These are phyloP conservation scores for Ormosia semicastrata DNA, from an alignment of 306 rosid species.

Conservation along the genomic window DNA sequence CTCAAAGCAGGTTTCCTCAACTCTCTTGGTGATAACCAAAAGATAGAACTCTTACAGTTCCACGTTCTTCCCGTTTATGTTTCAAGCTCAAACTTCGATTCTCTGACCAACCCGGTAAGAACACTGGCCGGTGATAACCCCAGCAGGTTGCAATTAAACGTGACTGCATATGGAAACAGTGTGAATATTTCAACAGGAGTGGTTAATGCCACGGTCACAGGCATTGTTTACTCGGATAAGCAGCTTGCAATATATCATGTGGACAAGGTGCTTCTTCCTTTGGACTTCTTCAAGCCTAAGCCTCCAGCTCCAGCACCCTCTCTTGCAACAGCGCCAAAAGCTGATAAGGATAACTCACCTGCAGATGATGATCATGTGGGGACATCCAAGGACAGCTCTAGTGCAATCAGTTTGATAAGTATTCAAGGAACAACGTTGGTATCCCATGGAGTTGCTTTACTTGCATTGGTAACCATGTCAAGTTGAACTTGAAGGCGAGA, in stretches of 20 bases:
- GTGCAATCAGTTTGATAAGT: not conserved
- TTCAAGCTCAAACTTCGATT: slow-evolving; percentile 49
- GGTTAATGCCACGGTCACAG: slow-evolving; percentile 48
- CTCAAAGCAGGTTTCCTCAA: slow-evolving; percentile 46
- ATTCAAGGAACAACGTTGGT: slow-evolving; percentile 16
- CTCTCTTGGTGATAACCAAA: slow-evolving; percentile 29
- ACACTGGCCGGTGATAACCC: slow-evolving; percentile 52
- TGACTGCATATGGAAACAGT: slow-evolving; percentile 43
- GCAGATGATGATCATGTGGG: not conserved
- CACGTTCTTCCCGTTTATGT: slow-evolving; percentile 45
- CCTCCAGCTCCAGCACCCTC: slow-evolving; percentile 37
- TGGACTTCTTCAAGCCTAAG: slow-evolving; percentile 41
- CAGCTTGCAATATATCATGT: slow-evolving; percentile 46
- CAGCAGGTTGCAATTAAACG: slow-evolving; percentile 40
- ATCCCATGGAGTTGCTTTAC: slow-evolving; percentile 21
- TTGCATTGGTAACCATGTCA: not conserved
- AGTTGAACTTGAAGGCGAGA: not conserved
- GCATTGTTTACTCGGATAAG: slow-evolving; percentile 41
- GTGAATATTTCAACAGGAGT: slow-evolving; percentile 51
- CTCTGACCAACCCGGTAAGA: slow-evolving; percentile 48
- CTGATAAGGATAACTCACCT: not conserved
- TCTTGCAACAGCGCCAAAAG: slow-evolving; percentile 16
- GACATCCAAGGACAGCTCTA: slow-evolving; percentile 18
- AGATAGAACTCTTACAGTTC: slow-evolving; percentile 47
- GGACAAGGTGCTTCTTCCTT: slow-evolving; percentile 46